Base-by-base conservation (phyloP, 345 rosid species). In the Citrus trifoliata region DNA sequence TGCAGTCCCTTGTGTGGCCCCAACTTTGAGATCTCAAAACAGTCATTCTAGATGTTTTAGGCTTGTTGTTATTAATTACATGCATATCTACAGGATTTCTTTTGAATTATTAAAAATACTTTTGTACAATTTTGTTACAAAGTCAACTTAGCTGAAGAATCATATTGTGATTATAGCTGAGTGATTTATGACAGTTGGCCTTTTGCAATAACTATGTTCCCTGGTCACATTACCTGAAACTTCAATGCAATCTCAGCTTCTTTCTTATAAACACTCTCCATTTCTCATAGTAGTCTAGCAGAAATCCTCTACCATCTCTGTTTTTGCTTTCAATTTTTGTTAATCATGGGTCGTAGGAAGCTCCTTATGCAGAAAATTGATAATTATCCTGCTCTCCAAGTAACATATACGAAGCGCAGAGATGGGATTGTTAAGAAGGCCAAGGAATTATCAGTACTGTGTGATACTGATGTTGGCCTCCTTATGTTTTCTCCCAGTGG, bases 401-500 rank as follows among this genome's bases (percentile, higher is more conserved):
- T 24, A 4, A 81, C 85, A 13, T 84, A 77, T 67, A 18, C 79
- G 18, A 86, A 84, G 78, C 79, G 81, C 61, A 86, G 75, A 66
- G 80, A 80, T 21, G 74, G 78, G 28, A 51, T 84, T 21, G 40
- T 84, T 60, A 82, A 70, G 87, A 80, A 86, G 75, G 78, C 84
- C 3, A n/a, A 46, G 7, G 87, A 86, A 56, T 51, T 86, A 66
- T 65, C 85, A 5, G 33, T 9, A 4, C 38, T 68, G 42, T 80
- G 79, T 75, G 77, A 66, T 62, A 37, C 63, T 16, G 82, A 82
- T 64, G 82, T 77, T 70, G 85, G 83, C 21, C 71, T 86, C 60
- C 13, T 83, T 10, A 66, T 83, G 83, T 86, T 86, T 59, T 86
- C 86, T 69, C 82, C 85, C 13, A 61, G 46, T 10, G 83, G 83